phyloP scores from a whole-genome alignment of 192 early-diverging fungal genomes.

The Gamsiella multidivaricata region DNA sequence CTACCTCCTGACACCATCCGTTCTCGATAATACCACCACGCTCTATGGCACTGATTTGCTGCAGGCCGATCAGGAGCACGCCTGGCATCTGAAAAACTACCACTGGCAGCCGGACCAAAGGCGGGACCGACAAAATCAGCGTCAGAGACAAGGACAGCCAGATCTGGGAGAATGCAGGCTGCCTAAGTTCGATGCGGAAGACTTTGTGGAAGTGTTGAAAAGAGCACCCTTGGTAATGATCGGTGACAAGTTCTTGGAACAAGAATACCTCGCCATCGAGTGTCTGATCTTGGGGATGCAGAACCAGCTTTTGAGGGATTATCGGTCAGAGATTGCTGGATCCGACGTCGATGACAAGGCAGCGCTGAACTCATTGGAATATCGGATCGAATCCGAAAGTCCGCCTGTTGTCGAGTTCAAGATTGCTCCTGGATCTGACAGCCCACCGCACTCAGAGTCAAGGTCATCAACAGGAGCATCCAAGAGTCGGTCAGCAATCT shows the following conservation, averaged over 20 bases:
- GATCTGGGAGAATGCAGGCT: slow-evolving; percentile 9
- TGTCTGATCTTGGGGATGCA: slow-evolving; percentile 42
- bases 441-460: not conserved
- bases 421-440: slow-evolving; percentile 12
- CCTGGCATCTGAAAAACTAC: slow-evolving; percentile 1
- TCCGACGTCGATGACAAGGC: not conserved
- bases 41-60: not conserved
- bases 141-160: not conserved
- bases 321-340: not conserved
- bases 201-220: slow-evolving; percentile 48
- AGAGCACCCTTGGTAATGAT: slow-evolving; percentile 43
- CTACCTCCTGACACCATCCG: slow-evolving; percentile 34
- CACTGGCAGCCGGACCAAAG: slow-evolving; percentile 19
- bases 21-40: not conserved
- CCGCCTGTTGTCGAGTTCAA: slow-evolving; percentile 28
- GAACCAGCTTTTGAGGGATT: not conserved
- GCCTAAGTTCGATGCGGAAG: slow-evolving; percentile 24
- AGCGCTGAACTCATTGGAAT: slow-evolving; percentile 8
- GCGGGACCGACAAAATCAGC: not conserved
- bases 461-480: not conserved
- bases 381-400: slow-evolving; percentile 33
- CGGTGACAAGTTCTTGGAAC: slow-evolving; percentile 46
- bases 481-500: slow-evolving; percentile 7
- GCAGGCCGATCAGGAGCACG: slow-evolving; percentile 18
- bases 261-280: slow-evolving; percentile 37